These are phyloP conservation scores for Wallacemonas sp. DNA, from an alignment of 208 protist species.

Conservation along the genomic window DNA sequence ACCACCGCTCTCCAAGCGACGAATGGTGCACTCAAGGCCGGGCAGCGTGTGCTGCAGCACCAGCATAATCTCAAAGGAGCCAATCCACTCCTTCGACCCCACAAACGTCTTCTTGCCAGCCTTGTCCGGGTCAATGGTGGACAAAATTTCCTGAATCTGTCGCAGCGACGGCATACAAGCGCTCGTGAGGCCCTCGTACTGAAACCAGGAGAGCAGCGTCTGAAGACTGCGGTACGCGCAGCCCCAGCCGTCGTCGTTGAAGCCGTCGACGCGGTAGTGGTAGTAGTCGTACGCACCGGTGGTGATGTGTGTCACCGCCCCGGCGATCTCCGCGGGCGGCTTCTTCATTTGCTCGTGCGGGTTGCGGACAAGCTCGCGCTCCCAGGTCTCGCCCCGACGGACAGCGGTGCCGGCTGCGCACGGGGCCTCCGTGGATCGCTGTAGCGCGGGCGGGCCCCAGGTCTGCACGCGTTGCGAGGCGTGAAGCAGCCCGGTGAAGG, in stretches of 20 bases:
- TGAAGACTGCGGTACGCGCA: conserved; percentile 95
- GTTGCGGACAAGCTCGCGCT: conserved; percentile 55
- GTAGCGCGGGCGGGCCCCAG: conserved; percentile 29
- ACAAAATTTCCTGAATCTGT: conserved; percentile 89
- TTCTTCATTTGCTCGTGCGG: conserved; percentile 45
- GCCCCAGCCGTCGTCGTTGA: conserved; percentile 95
- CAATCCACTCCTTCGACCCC: conserved; percentile 95
- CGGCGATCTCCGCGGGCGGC: conserved; percentile 24
- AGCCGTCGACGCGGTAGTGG: conserved; percentile 94
- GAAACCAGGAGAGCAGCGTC: conserved; percentile 87
- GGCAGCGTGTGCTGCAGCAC: conserved; percentile 83
- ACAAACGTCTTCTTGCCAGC: conserved; percentile 80
- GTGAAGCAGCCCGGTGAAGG: conserved; percentile 38
- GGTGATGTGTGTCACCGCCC: conserved; percentile 48
- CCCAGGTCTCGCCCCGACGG: conserved; percentile 49
- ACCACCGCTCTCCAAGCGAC: conserved; percentile 75
- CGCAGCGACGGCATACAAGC: conserved; percentile 57
- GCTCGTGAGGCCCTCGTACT: conserved; percentile 50
- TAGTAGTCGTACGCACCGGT: conserved; percentile 94
- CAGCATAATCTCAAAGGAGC: conserved; percentile 92
- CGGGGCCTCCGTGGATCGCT: neutral
- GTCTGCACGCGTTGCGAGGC: conserved; percentile 27
- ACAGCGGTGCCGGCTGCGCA: neutral
- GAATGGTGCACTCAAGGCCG: conserved; percentile 85
- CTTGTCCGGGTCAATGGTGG: conserved; percentile 80